Evolutionary conservation across 768 basidiomycete species (phyloP).

Genomic region (Boletus sp.): DNA sequence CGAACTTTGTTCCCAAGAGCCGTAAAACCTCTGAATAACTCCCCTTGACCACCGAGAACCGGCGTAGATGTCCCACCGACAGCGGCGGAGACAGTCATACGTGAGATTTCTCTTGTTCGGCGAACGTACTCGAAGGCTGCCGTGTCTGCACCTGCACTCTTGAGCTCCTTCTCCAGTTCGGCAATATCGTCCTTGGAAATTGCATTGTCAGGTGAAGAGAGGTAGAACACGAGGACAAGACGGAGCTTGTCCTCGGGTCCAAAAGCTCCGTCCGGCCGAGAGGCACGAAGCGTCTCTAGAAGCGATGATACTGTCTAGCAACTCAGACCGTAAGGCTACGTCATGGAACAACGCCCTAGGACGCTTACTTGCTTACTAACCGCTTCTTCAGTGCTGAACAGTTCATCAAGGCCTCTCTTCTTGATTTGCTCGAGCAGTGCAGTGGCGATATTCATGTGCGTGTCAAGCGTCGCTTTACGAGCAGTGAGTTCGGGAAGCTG

Average conservation of each 20-base stretch:
- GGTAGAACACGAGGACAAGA: conserved; percentile 91
- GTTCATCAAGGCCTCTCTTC: conserved; percentile 87
- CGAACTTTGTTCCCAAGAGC: conserved; percentile 84
- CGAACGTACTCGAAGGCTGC: conserved; percentile 91
- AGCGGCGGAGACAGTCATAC: conserved; percentile 78
- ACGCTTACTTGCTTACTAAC: conserved; percentile 72
- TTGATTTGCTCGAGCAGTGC: conserved; percentile 94
- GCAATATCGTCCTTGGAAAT: conserved; percentile 84
- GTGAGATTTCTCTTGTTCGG: conserved; percentile 83
- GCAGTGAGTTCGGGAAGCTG: conserved; percentile 95
- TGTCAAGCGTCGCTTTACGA: conserved; percentile 92
- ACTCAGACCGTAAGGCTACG: not conserved
- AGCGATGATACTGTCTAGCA: conserved; percentile 70
- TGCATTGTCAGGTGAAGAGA: conserved; percentile 77
- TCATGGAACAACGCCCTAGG: not conserved
- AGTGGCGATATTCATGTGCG: conserved; percentile 99
- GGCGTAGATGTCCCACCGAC: conserved; percentile 63
- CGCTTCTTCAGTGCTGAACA: conserved; percentile 96
- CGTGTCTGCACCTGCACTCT: conserved; percentile 73
- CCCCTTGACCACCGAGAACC: conserved; percentile 68
- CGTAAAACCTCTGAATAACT: conserved; percentile 92
- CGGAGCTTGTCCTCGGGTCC: conserved; percentile 85
- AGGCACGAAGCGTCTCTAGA: conserved; percentile 80
- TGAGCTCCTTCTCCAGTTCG: conserved; percentile 86
- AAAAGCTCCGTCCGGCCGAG: conserved; percentile 62